These are phyloP conservation scores for Aspergillus nomiae DNA, from an alignment of 2,329 filamentous ascomycete species.

Conservation along the genomic window DNA sequence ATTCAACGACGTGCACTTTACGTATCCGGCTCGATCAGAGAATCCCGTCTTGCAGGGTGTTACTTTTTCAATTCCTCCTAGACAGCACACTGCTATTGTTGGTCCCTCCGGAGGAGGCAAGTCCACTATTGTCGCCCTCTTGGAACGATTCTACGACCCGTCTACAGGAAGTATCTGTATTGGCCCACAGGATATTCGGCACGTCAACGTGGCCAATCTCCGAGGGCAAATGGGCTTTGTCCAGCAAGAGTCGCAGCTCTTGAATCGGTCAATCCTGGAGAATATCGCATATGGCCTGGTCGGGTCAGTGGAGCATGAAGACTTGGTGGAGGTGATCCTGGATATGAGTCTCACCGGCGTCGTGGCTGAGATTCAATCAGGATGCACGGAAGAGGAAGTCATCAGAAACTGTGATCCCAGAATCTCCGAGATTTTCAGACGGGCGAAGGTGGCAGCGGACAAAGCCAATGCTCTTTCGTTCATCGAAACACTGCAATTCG, in stretches of 20 bases:
- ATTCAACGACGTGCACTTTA: slow-evolving; percentile 39
- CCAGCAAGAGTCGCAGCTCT: slow-evolving; percentile 54
- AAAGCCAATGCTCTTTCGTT: slow-evolving; percentile 31
- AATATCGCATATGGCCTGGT: slow-evolving; percentile 57
- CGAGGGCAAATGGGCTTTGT: slow-evolving; percentile 44
- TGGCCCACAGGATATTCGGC: slow-evolving; percentile 29
- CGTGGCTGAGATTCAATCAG: slow-evolving; percentile 25
- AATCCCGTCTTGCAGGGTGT: slow-evolving; percentile 36
- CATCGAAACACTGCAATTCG: slow-evolving; percentile 27
- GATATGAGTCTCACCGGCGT: slow-evolving; percentile 29
- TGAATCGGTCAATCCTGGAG: slow-evolving; percentile 55
- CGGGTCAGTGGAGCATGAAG: slow-evolving; percentile 32
- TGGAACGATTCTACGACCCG: slow-evolving; percentile 42
- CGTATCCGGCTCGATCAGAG: slow-evolving; percentile 40
- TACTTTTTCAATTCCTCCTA: slow-evolving; percentile 34
- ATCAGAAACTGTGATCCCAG: slow-evolving; percentile 22
- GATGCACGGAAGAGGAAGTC: slow-evolving; percentile 26
- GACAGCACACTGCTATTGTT: slow-evolving; percentile 47
- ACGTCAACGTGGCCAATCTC: slow-evolving; percentile 37
- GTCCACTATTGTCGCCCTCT: slow-evolving; percentile 46
- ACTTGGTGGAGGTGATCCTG: slow-evolving; percentile 27
- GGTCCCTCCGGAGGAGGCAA: slow-evolving; percentile 57
- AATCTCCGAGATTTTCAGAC: slow-evolving; percentile 30
- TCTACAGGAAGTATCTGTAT: slow-evolving; percentile 32
- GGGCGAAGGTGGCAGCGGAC: slow-evolving; percentile 31